phyloP scores from a whole-genome alignment of 2,329 filamentous ascomycete genomes.

The Aspergillus caelatus region DNA sequence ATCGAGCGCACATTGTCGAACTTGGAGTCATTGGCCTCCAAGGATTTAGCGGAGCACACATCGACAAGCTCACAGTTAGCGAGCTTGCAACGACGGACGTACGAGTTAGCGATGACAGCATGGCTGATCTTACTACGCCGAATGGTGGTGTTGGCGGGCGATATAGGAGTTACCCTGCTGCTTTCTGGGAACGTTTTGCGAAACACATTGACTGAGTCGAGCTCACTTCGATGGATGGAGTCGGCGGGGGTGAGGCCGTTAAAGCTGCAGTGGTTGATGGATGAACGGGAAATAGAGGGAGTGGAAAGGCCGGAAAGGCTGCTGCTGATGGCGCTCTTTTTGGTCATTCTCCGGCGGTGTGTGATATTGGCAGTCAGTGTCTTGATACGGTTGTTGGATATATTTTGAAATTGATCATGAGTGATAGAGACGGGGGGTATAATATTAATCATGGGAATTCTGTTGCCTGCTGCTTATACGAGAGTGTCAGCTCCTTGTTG shows the following conservation, averaged over 20 bases:
- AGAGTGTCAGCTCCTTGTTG: not conserved
- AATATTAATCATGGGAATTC: not conserved
- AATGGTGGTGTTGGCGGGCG: conserved; percentile 12
- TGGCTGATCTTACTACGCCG: conserved; percentile 20
- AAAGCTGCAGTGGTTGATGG: conserved; percentile 14
- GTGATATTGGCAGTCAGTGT: not conserved
- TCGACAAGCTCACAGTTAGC: conserved; percentile 21
- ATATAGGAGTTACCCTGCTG: not conserved
- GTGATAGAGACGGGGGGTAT: not conserved
- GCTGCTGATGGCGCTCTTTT: not conserved
- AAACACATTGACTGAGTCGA: conserved; percentile 11
- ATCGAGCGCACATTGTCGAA: conserved; percentile 16
- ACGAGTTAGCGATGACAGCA: conserved; percentile 20
- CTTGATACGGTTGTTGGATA: too few species aligned
- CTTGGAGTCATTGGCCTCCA: conserved; percentile 16
- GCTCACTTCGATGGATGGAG: conserved; percentile 12
- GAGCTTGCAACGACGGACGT: conserved; percentile 17
- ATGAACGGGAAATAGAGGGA: conserved; percentile 9
- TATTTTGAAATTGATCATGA: not conserved
- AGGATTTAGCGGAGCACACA: conserved; percentile 10
- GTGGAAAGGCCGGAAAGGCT: not conserved
- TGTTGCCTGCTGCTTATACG: not conserved
- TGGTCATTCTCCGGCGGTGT: not conserved
- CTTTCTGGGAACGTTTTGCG: not conserved
- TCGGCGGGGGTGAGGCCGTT: conserved; percentile 17